Conservation (phyloP, 352 stramenopile genomes). For the Elongisporangium undulatum region DNA sequence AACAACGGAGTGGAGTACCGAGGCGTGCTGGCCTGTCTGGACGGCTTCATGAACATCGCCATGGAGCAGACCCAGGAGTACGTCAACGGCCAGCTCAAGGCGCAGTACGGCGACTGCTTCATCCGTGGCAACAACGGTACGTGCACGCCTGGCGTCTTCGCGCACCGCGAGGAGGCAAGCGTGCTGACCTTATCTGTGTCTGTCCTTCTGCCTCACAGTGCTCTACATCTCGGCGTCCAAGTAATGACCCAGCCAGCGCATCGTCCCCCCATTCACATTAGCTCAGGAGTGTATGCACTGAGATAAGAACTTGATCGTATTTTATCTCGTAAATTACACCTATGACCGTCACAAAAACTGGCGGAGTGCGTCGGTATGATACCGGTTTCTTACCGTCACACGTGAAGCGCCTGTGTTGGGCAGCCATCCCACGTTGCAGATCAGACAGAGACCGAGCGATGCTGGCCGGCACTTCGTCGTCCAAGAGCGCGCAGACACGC, state of each 20-base stretch:
- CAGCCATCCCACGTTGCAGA: neutral
- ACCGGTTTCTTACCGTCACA: neutral
- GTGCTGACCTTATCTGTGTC: neutral
- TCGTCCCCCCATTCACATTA: neutral
- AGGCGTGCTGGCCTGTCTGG: constrained; percentile 97
- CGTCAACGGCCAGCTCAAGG: constrained; percentile 98
- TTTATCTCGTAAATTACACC: neutral
- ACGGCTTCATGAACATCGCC: constrained; percentile 99
- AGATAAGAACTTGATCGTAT: neutral
- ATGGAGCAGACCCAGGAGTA: constrained; percentile 99
- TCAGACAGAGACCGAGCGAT: constrained; percentile 9
- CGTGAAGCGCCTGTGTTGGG: neutral
- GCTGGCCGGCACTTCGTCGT: constrained; percentile 33
- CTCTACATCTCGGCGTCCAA: constrained; percentile 86
- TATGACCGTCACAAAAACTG: neutral
- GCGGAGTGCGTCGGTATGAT: neutral
- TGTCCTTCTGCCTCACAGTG: constrained; percentile 30
- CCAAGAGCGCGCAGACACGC: constrained; percentile 58
- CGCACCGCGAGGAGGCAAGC: neutral
- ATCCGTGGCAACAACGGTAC: constrained; percentile 99
- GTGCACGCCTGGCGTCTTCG: constrained; percentile 9
- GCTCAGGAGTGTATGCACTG: neutral
- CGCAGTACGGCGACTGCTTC: constrained; percentile 99
- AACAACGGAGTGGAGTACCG: constrained; percentile 99
- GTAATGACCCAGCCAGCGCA: constrained; percentile 23